These are phyloP conservation scores for Claviceps sp. DNA, from an alignment of 2,329 filamentous ascomycete genomes.

Conservation along the genomic window DNA sequence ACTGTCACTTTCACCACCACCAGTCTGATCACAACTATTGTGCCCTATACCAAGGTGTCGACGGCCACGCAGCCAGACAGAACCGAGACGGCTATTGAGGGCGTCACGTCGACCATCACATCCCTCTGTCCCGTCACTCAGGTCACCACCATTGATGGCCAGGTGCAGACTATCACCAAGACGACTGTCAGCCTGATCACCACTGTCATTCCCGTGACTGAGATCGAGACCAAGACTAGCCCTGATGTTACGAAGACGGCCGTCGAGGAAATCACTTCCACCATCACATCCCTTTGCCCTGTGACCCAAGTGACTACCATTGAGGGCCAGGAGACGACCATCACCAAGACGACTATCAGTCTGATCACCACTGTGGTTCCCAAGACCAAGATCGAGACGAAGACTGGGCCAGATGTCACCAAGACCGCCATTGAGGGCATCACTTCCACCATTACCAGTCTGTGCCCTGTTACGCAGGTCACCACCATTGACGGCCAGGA, in stretches of 20 bases:
- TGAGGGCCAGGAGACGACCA: slow-evolving; percentile 8
- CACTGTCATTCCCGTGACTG: slow-evolving; percentile 15
- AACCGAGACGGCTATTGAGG: slow-evolving; percentile 20
- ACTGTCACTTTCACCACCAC: slow-evolving; percentile 11
- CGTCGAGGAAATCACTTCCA: neutral
- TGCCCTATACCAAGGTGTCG: slow-evolving; percentile 18
- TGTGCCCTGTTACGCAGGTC: slow-evolving; percentile 27
- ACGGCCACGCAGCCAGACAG: slow-evolving; percentile 18
- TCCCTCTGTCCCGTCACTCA: slow-evolving; percentile 27
- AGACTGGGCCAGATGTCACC: slow-evolving; percentile 19
- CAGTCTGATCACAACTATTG: slow-evolving; percentile 13
- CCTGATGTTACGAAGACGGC: neutral
- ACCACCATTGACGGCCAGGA: slow-evolving; percentile 16
- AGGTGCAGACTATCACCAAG: slow-evolving; percentile 10
- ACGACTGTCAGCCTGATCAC: slow-evolving; percentile 13
- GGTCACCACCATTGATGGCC: slow-evolving; percentile 17
- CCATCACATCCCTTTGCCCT: neutral
- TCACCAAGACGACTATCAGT: slow-evolving; percentile 13
- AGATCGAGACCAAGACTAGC: slow-evolving; percentile 6
- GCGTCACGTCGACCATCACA: slow-evolving; percentile 28
- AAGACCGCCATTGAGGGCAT: slow-evolving; percentile 19
- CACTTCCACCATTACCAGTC: slow-evolving; percentile 27
- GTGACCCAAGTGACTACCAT: neutral
- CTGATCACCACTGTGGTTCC: slow-evolving; percentile 17
- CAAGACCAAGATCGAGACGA: slow-evolving; percentile 17